A percentile compares a stretch with the other conserved stretches of the same genome.
Evolutionary conservation across 169 alveolate species (phyloP).

Genomic region (Cryptosporidium viatorum): DNA sequence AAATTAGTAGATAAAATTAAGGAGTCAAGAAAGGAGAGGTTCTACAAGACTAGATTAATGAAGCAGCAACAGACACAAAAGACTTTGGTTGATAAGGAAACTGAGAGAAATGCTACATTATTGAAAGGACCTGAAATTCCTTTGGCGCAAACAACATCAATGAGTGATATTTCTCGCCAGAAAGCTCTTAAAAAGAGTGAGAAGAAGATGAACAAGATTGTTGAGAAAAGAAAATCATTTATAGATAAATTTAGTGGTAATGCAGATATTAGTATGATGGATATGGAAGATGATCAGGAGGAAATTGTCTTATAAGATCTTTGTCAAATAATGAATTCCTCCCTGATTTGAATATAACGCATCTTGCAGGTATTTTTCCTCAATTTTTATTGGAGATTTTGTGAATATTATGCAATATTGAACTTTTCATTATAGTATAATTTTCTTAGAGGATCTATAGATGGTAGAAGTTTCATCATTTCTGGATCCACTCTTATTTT

Average conservation of each 20-base stretch:
- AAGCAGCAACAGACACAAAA: constrained; percentile 71
- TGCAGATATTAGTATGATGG: constrained; percentile 12
- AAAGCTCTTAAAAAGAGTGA: constrained; percentile 28
- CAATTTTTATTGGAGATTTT: not conserved
- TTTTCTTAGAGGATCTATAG: constrained; percentile 45
- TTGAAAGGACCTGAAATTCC: constrained; percentile 73
- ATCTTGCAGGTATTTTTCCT: not conserved
- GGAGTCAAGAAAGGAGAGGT: constrained; percentile 88
- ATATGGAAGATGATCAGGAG: constrained; percentile 10
- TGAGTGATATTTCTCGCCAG: constrained; percentile 58
- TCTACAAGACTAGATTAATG: constrained; percentile 71
- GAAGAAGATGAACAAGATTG: constrained; percentile 50
- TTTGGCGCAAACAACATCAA: constrained; percentile 12
- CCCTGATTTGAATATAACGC: not conserved
- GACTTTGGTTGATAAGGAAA: constrained; percentile 62
- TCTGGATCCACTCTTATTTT: not conserved
- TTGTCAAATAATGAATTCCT: not conserved
- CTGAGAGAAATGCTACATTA: constrained; percentile 63
- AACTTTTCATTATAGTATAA: constrained; percentile 18
- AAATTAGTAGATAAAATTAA: constrained; percentile 93
- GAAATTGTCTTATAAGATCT: constrained; percentile 30
- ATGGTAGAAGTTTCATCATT: not conserved
- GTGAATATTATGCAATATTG: not conserved
- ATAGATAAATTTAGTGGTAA: constrained; percentile 4
- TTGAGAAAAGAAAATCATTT: constrained; percentile 60